Conservation (phyloP, 2,329 filamentous ascomycete genomes). For the Paraphaeosphaeria minitans region DNA sequence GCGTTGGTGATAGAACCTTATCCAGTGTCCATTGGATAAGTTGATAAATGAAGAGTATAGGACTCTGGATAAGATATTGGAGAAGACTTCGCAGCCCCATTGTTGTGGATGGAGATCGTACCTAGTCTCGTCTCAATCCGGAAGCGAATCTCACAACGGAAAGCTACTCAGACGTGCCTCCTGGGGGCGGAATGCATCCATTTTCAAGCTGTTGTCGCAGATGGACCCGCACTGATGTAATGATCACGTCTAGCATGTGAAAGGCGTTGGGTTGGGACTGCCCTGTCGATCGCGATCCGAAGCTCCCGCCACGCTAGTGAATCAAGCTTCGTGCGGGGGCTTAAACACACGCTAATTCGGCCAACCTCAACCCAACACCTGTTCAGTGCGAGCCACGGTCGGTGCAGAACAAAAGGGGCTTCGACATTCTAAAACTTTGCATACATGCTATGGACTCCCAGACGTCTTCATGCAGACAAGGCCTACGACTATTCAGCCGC, state of each 20-base stretch:
- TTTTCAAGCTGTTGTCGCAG: constrained; percentile 10
- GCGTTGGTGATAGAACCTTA: constrained; percentile 70
- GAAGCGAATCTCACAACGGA: not conserved
- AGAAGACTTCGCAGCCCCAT: constrained; percentile 29
- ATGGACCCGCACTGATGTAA: constrained; percentile 29
- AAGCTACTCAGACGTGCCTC: not conserved
- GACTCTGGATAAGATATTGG: constrained; percentile 43
- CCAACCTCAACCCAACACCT: too few relatives aligned
- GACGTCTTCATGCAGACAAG: too few relatives aligned
- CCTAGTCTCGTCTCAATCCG: not conserved
- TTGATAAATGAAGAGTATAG: constrained; percentile 66
- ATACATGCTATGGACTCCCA: too few relatives aligned
- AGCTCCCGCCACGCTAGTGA: not conserved
- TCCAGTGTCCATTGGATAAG: constrained; percentile 68
- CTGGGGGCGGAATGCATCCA: not conserved
- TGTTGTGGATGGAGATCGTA: not conserved
- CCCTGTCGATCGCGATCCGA: not conserved
- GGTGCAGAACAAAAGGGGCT: too few relatives aligned
- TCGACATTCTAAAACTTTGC: too few relatives aligned
- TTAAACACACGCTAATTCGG: not conserved
- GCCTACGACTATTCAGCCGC: too few relatives aligned
- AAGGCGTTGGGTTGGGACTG: not conserved
- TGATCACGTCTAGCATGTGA: constrained; percentile 9
- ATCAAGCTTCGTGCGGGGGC: not conserved
- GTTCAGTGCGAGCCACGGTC: too few relatives aligned